These are phyloP conservation scores for Lactarius deliciosus DNA, from an alignment of 768 basidiomycete genomes.

Conservation along the genomic window DNA sequence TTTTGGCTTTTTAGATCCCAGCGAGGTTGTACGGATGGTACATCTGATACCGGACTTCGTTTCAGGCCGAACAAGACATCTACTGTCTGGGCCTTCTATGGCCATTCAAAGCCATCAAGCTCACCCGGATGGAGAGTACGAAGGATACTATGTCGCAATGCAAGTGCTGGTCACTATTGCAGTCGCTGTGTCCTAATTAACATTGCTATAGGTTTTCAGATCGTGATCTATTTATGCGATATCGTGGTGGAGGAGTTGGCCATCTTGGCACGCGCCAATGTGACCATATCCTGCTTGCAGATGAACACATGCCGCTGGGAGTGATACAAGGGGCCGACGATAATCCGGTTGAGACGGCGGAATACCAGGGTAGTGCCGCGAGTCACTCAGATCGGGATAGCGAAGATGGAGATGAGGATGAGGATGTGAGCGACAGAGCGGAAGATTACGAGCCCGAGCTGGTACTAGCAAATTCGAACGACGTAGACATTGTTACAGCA, in stretches of 20 bases:
- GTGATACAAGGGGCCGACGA: no score
- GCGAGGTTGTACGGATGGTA: constrained; percentile 31
- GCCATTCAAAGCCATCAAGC: neutral
- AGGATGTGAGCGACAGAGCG: neutral
- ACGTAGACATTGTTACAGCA: no score
- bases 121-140: constrained; percentile 27
- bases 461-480: no score
- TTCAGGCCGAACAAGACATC: constrained; percentile 18
- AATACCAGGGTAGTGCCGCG: neutral
- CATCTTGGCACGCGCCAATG: constrained; percentile 19
- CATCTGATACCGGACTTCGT: constrained; percentile 37
- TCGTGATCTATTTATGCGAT: constrained; percentile 34
- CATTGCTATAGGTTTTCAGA: constrained; percentile 32
- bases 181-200: no score
- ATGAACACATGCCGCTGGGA: neutral
- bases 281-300: neutral
- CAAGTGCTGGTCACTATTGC: constrained; percentile 11
- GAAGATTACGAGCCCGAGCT: neutral
- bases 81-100: neutral
- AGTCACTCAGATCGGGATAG: neutral
- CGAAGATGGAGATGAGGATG: neutral
- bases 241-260: constrained; percentile 32
- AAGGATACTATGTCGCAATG: constrained; percentile 33
- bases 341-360: no score
- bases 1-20: constrained; percentile 38